Base-by-base conservation (phyloP, 1,139 yeast species). In the Pichiaceae sp. region DNA sequence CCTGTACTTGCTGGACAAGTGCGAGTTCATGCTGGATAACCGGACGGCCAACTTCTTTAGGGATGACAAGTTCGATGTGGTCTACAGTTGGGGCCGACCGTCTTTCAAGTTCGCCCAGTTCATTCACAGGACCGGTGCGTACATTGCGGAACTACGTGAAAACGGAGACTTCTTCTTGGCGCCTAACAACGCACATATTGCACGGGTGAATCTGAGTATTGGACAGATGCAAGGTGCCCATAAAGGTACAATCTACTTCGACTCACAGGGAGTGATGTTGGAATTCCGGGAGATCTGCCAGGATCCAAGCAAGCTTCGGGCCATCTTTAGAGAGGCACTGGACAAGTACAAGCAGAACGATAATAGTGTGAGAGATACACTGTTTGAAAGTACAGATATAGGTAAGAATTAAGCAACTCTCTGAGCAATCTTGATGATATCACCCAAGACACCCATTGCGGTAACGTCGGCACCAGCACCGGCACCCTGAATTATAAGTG, bases 401-500 rank as follows among this genome's bases (percentile, higher is more conserved):
- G n/a, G 8, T 25, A 17, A 16, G 33, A 40, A 44, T 34, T 43
- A 37, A 24, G 77, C 76, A 33, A 84, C 66, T 69, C 96, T 80
- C 67, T 89, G 89, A 32, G 94, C 95, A 49, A 85, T 78, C 68
- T 84, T 89, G 57, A 93, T 74, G 25, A 85, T 78, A 59, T 91
- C 98, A 37, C 94, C 95, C 52, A 91, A 72, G 35, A 93, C 96
- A 62, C 98, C 98, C 60, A 93, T 95, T 43, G 99, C 98, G 38
- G 99, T 91, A 38, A 91, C 97, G 31, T 80, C 97, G 42, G 95
- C 96, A 63, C 98, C 98, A 26, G 98, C 98, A 61, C 96, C 98
- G 31, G 98, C 98, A 62, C 99, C 98, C 70, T 91, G 98, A 49
- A 91, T 73, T 47, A 91, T 82, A 60, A 91, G 72, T 40, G 98